Conservation (phyloP, 495 filamentous ascomycete species). For the Aspergillus indologenus region DNA sequence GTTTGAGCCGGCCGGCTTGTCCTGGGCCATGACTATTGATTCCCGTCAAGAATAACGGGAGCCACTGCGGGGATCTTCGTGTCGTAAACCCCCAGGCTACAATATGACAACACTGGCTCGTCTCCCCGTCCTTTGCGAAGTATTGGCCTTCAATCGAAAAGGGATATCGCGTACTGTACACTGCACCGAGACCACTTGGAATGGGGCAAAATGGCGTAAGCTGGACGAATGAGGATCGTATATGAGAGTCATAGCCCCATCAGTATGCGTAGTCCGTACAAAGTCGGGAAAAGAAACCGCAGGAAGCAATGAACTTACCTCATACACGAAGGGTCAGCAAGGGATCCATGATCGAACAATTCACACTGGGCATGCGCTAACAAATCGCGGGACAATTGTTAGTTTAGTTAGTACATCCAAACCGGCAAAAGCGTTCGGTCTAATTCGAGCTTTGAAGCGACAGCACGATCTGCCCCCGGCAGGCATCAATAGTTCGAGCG, state of each 20-base stretch:
- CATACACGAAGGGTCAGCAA: conserved; percentile 35
- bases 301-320: conserved; percentile 29
- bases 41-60: background rate
- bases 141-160: background rate
- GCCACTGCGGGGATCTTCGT: conserved; percentile 8
- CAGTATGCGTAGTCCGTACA: background rate
- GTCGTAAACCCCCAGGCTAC: conserved; percentile 1
- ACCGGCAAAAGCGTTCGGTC: conserved; percentile 22
- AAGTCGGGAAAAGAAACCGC: background rate
- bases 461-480: conserved; percentile 27
- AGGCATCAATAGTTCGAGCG: conserved; percentile 26
- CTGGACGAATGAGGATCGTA: too few relatives aligned
- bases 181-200: background rate
- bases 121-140: background rate
- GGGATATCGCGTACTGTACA: background rate
- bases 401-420: conserved; percentile 6
- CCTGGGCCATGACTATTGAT: conserved; percentile 6
- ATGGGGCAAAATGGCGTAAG: background rate
- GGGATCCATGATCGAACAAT: conserved; percentile 26
- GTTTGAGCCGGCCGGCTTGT: conserved; percentile 3
- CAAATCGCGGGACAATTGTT: background rate
- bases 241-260: too few relatives aligned
- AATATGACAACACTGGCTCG: background rate
- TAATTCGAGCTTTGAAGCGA: conserved; percentile 21
- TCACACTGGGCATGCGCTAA: background rate